Conservation (phyloP, 768 basidiomycete species). For the Boletus subcaerulescens region DNA sequence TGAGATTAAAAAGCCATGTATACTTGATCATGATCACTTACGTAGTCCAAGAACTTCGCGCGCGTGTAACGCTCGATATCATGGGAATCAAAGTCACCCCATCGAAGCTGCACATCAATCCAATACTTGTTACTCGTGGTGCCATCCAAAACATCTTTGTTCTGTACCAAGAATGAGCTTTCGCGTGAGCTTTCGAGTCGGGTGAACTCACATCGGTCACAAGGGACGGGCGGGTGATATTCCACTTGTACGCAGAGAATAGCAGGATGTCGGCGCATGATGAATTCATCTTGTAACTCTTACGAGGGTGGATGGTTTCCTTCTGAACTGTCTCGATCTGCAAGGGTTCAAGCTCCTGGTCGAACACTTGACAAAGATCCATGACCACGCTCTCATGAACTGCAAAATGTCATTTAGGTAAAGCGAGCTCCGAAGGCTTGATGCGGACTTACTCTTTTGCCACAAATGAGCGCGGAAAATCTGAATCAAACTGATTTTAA, state of each 20-base stretch:
- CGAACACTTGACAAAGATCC: conserved; percentile 98
- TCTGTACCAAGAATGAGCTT: conserved; percentile 40
- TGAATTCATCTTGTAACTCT: conserved; percentile 99
- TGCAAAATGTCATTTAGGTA: conserved; percentile 26
- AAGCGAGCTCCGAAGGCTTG: conserved; percentile 9
- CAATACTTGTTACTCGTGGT: conserved; percentile 98
- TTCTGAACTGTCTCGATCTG: conserved; percentile 99
- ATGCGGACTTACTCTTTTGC: conserved; percentile 85
- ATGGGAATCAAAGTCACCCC: conserved; percentile 99
- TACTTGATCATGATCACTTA: conserved; percentile 32
- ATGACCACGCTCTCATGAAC: conserved; percentile 91
- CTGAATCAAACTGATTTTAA: conserved; percentile 99
- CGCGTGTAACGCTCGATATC: conserved; percentile 99
- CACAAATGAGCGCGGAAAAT: conserved; percentile 99
- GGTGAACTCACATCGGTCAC: conserved; percentile 75
- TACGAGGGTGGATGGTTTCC: conserved; percentile 98
- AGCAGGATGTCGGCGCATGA: conserved; percentile 98
- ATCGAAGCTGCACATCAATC: conserved; percentile 93
- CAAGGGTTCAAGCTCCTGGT: conserved; percentile 96
- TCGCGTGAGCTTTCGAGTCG: neutral
- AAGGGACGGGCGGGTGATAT: conserved; percentile 92
- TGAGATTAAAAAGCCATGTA: conserved; percentile 4
- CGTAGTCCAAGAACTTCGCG: conserved; percentile 98
- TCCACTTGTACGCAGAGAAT: conserved; percentile 98
- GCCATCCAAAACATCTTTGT: conserved; percentile 95